Evolutionary conservation across 2,329 filamentous ascomycete genomes (phyloP), one percentile per base, ranked within the genome.

Genomic region (Proliferodiscus dingleyae): DNA sequence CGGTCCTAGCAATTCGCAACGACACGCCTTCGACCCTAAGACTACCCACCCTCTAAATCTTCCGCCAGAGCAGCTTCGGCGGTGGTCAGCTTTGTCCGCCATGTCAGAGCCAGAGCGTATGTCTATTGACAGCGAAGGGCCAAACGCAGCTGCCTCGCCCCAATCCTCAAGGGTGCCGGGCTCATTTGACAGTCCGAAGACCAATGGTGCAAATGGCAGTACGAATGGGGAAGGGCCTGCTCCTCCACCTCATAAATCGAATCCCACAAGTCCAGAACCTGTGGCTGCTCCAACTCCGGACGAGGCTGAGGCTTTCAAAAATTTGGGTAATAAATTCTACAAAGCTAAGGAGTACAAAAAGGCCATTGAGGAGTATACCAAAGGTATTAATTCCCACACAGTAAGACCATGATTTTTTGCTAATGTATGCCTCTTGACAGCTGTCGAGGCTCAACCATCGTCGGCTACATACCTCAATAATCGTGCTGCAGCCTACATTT

Each of bases 261-360:
- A 76, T 61, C 77, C 78, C 36, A 75, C 74, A 45, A 82, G 76
- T 63, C 80, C 78, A 34, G 69, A 71, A 40, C 70, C 73, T 36
- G 66, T 73, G 19, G 67, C 70, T 32, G 49, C 45, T 44, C 58
- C 57, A 42, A 60, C 53, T 2, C 47, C 48, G 43, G 86, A 91
- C 43, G 88, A 96, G 63, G 89, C 91, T 21, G 93, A 98, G 70
- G 76, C 81, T 10, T 95, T 85, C 78, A 98, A 98, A 74, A 80
- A 87, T 58, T 81, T 87, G 2, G 93, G 93, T 48, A 98, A 98
- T 72, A 93, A 93, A 62, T 91, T 88, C 63, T 98, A 96, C 78
- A 97, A 96, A 73, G 87, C 90, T 53, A 88, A 85, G 64, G 87
- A 96, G 62, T 98, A 91, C 66, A 71, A 75, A 50, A 85, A 86